These are phyloP conservation scores for Magnolia officinalis DNA, from an alignment of 164 flowering plant species.

Conservation along the genomic window DNA sequence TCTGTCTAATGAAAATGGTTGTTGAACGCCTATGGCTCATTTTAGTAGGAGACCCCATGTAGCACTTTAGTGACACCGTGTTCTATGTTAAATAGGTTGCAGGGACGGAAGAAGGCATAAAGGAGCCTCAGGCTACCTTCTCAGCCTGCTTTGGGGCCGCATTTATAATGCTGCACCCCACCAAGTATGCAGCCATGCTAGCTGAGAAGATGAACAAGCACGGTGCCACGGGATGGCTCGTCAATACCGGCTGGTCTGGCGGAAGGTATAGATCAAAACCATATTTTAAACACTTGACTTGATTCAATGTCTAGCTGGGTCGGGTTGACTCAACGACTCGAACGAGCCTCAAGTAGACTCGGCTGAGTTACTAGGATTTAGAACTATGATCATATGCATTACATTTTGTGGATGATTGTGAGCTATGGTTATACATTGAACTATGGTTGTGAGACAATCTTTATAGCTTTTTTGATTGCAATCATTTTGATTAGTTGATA, in stretches of 20 bases:
- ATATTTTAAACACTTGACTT: no score
- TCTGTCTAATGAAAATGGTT: constrained; percentile 1
- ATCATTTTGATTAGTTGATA: no score
- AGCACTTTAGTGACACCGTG: neutral
- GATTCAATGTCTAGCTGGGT: no score
- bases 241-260: constrained; percentile 99
- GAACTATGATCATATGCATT: no score
- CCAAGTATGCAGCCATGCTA: constrained; percentile 94
- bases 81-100: constrained; percentile 60
- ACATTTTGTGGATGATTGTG: no score
- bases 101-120: constrained; percentile 96
- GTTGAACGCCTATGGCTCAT: neutral
- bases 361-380: no score
- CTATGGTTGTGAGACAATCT: no score
- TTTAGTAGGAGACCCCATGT: neutral
- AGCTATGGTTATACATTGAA: no score
- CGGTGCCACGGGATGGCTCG: constrained; percentile 99
- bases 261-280: constrained; percentile 60
- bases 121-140: constrained; percentile 93
- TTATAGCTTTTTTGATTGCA: no score
- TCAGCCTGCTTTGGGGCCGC: constrained; percentile 99
- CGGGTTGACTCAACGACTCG: no score
- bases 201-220: constrained; percentile 96
- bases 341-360: no score
- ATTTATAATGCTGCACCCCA: constrained; percentile 97